Percentiles rank a stretch among this genome's conserved stretches.
Conservation (phyloP, 768 basidiomycete genomes). For the Tylopilus balloui region DNA sequence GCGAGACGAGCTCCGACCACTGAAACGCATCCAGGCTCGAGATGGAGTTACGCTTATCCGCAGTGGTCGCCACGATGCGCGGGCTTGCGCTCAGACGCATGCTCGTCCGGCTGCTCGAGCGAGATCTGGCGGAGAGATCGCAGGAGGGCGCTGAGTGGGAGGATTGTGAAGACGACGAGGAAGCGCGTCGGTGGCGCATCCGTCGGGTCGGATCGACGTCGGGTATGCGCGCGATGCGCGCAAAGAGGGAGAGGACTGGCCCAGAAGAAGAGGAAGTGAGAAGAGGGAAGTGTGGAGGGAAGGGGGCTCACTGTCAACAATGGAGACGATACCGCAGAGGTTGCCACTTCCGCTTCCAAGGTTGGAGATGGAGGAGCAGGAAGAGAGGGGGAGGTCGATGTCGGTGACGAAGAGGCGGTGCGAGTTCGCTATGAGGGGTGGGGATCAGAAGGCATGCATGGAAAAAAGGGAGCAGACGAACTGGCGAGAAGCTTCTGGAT, state of each 20-base stretch:
- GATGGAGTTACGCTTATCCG: constrained; percentile 30
- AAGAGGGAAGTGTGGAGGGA: not conserved
- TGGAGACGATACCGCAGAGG: constrained; percentile 73
- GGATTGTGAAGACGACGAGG: constrained; percentile 61
- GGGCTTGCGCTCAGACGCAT: constrained; percentile 32
- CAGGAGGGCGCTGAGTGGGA: constrained; percentile 38
- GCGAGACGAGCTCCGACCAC: constrained; percentile 32
- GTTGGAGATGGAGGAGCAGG: constrained; percentile 44
- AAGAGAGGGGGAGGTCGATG: constrained; percentile 44
- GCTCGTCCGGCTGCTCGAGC: constrained; percentile 42
- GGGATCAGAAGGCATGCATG: constrained; percentile 4
- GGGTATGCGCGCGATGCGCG: constrained; percentile 65
- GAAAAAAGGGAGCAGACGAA: constrained; percentile 34
- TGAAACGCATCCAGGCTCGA: constrained; percentile 31
- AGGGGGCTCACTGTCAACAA: constrained; percentile 64
- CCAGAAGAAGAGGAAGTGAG: not conserved
- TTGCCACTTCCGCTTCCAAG: constrained; percentile 33
- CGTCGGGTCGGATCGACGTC: constrained; percentile 74
- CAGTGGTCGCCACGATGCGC: constrained; percentile 29
- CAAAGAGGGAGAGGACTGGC: constrained; percentile 75
- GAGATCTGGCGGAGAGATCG: constrained; percentile 36
- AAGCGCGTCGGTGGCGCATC: constrained; percentile 76
- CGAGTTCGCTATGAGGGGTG: constrained; percentile 55
- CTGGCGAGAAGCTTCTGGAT: constrained; percentile 82
- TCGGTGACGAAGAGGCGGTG: constrained; percentile 77